A percentile compares a stretch with the other conserved stretches of the same genome.
phyloP scores from a whole-genome alignment of 129 eudicot genomes.

The Artemisia tridentata region DNA sequence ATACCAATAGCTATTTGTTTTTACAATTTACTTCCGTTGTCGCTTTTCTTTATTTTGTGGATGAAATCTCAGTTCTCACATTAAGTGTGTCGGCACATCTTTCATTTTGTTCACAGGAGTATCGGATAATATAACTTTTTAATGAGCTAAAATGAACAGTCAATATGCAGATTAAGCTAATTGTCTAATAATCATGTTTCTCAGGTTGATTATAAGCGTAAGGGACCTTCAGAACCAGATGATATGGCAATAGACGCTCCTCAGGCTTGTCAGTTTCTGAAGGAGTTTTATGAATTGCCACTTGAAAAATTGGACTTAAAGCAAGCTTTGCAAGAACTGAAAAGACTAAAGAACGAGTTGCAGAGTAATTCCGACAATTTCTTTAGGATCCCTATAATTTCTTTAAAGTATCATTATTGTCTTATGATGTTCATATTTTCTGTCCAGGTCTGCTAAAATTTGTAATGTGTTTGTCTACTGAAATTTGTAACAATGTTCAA shows the following conservation, averaged over 20 bases:
- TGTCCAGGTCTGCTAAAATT: too few species aligned
- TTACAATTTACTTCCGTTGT: too few species aligned
- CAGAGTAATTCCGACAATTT: slow-evolving; percentile 76
- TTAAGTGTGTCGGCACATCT: too few species aligned
- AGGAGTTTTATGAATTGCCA: slow-evolving; percentile 76
- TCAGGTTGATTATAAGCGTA: slow-evolving; percentile 68
- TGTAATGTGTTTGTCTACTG: too few species aligned
- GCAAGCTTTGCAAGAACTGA: slow-evolving; percentile 57
- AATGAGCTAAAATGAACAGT: not conserved
- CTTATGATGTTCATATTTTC: too few species aligned
- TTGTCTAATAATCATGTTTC: not conserved
- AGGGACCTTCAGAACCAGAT: slow-evolving; percentile 53
- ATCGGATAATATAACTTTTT: not conserved
- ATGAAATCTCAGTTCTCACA: too few species aligned
- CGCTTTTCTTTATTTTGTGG: too few species aligned
- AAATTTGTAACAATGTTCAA: too few species aligned
- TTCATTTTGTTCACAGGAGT: too few species aligned
- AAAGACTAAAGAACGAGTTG: slow-evolving; percentile 54
- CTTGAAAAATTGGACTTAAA: slow-evolving; percentile 79
- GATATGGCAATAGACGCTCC: too few species aligned
- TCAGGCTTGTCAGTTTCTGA: slow-evolving; percentile 66
- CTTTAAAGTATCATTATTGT: too few species aligned
- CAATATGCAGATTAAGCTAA: not conserved
- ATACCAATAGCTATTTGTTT: too few species aligned
- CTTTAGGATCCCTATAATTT: slow-evolving; percentile 33